Conservation (phyloP, 176 grass and related monocot species). For the Aegilops bicornis region DNA sequence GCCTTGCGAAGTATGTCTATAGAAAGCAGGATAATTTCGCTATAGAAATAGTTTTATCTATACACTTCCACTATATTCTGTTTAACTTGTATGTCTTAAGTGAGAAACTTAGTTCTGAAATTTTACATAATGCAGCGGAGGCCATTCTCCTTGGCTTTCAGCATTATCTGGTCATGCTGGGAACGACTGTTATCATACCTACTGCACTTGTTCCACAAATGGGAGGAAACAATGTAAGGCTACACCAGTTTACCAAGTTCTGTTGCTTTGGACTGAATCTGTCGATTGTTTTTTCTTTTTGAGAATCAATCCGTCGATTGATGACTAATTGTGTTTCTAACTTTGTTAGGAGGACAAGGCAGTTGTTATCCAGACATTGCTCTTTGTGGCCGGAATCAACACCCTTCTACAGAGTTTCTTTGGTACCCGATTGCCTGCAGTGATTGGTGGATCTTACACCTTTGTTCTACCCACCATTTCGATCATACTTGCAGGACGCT, state of each 20-base stretch:
- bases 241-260: background rate
- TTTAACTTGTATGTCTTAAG: background rate
- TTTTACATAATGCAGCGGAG: conserved; percentile 67
- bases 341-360: conserved; percentile 84
- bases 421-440: conserved; percentile 87
- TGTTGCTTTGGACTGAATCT: background rate
- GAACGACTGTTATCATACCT: conserved; percentile 96
- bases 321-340: conserved; percentile 13
- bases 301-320: background rate
- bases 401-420: conserved; percentile 95
- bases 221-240: conserved; percentile 95
- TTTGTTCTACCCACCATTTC: conserved; percentile 97
- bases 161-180: conserved; percentile 96
- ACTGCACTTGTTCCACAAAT: conserved; percentile 99
- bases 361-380: conserved; percentile 82
- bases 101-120: background rate
- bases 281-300: too few relatives aligned
- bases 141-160: conserved; percentile 98
- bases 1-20: background rate
- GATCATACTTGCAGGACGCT: conserved; percentile 87
- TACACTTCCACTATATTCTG: background rate
- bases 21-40: background rate
- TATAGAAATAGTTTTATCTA: background rate
- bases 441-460: conserved; percentile 88
- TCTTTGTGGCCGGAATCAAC: conserved; percentile 93